Percentiles rank a stretch among this genome's conserved stretches.
Conservation (phyloP, 1,284 basidiomycete species). For the Sporisorium reilianum region DNA sequence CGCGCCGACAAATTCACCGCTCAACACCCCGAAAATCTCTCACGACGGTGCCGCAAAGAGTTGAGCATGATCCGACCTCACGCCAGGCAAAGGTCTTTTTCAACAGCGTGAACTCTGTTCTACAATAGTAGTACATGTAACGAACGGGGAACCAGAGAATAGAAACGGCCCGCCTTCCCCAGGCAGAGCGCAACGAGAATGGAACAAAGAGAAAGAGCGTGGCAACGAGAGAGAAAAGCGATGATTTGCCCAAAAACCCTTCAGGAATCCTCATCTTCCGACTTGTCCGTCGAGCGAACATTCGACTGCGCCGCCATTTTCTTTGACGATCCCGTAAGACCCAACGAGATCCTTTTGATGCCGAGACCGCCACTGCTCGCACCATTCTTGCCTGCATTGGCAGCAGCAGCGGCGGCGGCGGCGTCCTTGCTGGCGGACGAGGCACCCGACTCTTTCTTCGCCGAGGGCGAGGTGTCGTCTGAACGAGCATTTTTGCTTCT, state of each 20-base stretch:
- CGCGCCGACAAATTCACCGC: slow-evolving; percentile 32
- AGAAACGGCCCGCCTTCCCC: slow-evolving; percentile 11
- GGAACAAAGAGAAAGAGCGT: not conserved
- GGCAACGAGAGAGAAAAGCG: too few relatives aligned
- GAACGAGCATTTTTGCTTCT: slow-evolving; percentile 18
- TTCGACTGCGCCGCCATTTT: slow-evolving; percentile 52
- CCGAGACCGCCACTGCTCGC: slow-evolving; percentile 30
- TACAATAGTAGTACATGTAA: slow-evolving; percentile 39
- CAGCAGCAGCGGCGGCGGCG: not conserved
- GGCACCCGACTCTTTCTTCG: slow-evolving; percentile 11
- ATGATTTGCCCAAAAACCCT: too few relatives aligned
- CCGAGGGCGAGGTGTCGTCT: slow-evolving; percentile 18
- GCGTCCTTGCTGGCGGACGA: slow-evolving; percentile 8
- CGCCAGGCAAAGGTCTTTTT: not conserved
- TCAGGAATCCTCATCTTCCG: slow-evolving; percentile 29
- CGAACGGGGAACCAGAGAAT: slow-evolving; percentile 7
- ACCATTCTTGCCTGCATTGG: slow-evolving; percentile 18
- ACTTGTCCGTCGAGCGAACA: slow-evolving; percentile 38
- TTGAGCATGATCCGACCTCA: not conserved
- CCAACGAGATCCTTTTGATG: slow-evolving; percentile 50
- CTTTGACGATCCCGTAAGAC: slow-evolving; percentile 37
- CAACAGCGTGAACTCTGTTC: slow-evolving; percentile 20
- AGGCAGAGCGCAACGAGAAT: slow-evolving; percentile 15
- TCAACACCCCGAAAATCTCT: slow-evolving; percentile 10
- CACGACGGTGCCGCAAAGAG: not conserved